phyloP scores from a whole-genome alignment of 495 filamentous ascomycete species.

The Hyphodiscus hymeniophilus region DNA sequence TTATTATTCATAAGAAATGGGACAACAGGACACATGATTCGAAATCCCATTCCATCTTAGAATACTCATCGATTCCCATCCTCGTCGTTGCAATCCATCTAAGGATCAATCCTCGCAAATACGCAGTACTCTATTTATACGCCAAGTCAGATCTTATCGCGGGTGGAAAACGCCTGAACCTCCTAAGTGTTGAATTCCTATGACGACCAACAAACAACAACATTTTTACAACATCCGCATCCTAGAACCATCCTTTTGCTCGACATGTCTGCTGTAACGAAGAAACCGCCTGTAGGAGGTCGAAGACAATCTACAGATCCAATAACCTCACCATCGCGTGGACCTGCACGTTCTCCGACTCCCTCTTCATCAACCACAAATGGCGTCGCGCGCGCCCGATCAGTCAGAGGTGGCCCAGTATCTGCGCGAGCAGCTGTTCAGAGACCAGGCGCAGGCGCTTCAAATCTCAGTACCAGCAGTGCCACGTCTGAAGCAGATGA shows the following conservation, averaged over 20 bases:
- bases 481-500: constrained; percentile 48
- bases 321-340: constrained; percentile 10
- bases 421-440: constrained; percentile 61
- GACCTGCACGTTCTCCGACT: constrained; percentile 19
- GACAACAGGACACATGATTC: background rate
- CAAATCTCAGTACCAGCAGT: constrained; percentile 51
- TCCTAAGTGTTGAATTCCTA: background rate
- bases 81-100: background rate
- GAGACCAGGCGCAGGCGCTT: constrained; percentile 43
- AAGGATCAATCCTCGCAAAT: too few species aligned
- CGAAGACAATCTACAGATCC: constrained; percentile 20
- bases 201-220: constrained; percentile 4
- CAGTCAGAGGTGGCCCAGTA: constrained; percentile 47
- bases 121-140: too few species aligned
- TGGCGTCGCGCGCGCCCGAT: constrained; percentile 37
- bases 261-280: constrained; percentile 21
- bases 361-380: constrained; percentile 18
- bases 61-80: constrained; percentile 2
- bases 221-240: background rate
- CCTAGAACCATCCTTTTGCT: background rate
- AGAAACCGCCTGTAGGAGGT: constrained; percentile 19
- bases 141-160: background rate
- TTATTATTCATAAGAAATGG: constrained; percentile 15
- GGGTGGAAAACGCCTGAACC: background rate
- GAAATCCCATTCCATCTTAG: background rate